These are phyloP conservation scores for Umbelopsis sp. DNA, from an alignment of 371 early-diverging fungal genomes.

Conservation along the genomic window DNA sequence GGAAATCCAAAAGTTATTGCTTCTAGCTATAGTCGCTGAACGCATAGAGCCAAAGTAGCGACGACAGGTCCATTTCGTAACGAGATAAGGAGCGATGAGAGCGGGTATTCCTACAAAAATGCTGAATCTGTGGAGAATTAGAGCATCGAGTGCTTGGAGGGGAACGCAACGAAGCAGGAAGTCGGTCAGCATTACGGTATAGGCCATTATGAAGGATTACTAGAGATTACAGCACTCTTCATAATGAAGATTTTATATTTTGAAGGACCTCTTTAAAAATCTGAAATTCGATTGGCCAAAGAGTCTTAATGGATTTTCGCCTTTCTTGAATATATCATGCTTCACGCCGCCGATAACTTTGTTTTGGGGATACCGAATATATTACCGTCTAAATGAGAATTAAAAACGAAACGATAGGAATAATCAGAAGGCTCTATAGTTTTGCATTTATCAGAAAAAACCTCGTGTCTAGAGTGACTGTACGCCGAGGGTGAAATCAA, in stretches of 20 bases:
- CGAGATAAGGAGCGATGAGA: not conserved
- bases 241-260: not conserved
- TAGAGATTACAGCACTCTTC: not conserved
- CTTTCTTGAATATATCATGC: not conserved
- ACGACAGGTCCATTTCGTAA: constrained; percentile 10
- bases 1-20: constrained; percentile 34
- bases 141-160: not conserved
- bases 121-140: not conserved
- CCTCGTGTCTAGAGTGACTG: too few relatives aligned
- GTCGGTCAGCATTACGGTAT: not conserved
- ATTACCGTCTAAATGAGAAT: too few relatives aligned
- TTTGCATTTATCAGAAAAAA: too few relatives aligned
- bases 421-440: too few relatives aligned
- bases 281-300: not conserved
- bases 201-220: not conserved
- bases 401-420: too few relatives aligned
- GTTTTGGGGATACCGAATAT: too few relatives aligned
- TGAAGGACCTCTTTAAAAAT: not conserved
- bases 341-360: too few relatives aligned
- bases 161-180: not conserved
- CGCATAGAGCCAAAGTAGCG: constrained; percentile 36
- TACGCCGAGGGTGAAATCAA: too few relatives aligned
- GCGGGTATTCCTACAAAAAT: not conserved
- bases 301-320: not conserved
- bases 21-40: constrained; percentile 32